phyloP scores from a whole-genome alignment of 352 stramenopile genomes.

The Thalassiosira mediterranea region DNA sequence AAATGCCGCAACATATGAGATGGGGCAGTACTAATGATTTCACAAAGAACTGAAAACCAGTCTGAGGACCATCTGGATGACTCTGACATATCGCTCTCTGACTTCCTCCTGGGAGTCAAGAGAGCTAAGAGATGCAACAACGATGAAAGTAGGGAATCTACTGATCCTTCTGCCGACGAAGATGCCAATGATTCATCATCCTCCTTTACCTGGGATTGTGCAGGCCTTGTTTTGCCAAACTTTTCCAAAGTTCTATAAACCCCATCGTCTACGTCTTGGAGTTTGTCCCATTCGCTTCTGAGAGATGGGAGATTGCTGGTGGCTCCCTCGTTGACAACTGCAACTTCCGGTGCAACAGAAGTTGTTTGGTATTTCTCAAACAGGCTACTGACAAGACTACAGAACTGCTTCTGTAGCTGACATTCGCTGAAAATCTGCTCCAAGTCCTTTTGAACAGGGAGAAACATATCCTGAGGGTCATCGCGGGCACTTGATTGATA shows the following conservation, averaged over 20 bases:
- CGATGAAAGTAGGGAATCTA: conserved; percentile 42
- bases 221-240: conserved; percentile 46
- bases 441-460: conserved; percentile 40
- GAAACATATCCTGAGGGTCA: conserved; percentile 31
- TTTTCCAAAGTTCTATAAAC: conserved; percentile 62
- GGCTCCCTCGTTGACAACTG: neutral
- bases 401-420: conserved; percentile 47
- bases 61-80: conserved; percentile 35
- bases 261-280: conserved; percentile 66
- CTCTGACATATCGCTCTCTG: conserved; percentile 5
- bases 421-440: conserved; percentile 41
- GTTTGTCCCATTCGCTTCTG: conserved; percentile 43
- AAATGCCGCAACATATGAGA: conserved; percentile 43
- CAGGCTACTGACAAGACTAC: conserved; percentile 34
- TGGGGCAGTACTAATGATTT: conserved; percentile 68
- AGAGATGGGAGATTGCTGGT: conserved; percentile 20
- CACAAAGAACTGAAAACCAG: conserved; percentile 79
- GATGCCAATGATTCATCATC: conserved; percentile 27
- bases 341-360: conserved; percentile 3
- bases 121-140: conserved; percentile 54
- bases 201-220: conserved; percentile 8
- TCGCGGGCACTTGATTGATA: conserved; percentile 16
- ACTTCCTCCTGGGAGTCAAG: conserved; percentile 40
- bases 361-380: conserved; percentile 51
- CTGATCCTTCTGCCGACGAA: conserved; percentile 30